Evolutionary conservation across 1,284 basidiomycete species (phyloP).

Genomic region (Lignosus rhinocerotis): DNA sequence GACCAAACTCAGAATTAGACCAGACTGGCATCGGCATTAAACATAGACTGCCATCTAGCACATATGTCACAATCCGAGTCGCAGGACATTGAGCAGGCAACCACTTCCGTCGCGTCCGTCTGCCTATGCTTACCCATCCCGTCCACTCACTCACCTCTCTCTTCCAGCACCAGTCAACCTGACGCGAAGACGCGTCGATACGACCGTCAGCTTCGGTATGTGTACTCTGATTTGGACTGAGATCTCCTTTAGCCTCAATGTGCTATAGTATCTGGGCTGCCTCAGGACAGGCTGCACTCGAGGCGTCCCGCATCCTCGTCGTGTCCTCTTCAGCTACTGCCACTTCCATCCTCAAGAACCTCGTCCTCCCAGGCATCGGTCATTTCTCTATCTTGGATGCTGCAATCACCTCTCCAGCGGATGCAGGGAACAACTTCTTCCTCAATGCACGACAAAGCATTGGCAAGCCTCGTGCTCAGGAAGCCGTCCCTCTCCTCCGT

Average conservation of each 20-base stretch:
- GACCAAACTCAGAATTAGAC: no score
- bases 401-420: constrained; percentile 60
- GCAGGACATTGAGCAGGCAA: constrained; percentile 53
- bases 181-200: constrained; percentile 88
- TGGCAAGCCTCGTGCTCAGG: constrained; percentile 78
- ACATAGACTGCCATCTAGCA: neutral
- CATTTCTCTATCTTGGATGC: constrained; percentile 88
- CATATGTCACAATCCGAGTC: constrained; percentile 35
- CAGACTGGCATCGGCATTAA: neutral
- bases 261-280: constrained; percentile 86
- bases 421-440: constrained; percentile 97
- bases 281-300: constrained; percentile 90
- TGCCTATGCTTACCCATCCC: neutral
- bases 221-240: constrained; percentile 2
- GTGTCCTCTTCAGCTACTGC: constrained; percentile 80
- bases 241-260: neutral
- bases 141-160: constrained; percentile 7
- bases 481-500: constrained; percentile 75
- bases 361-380: constrained; percentile 92
- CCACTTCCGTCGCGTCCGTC: constrained; percentile 49
- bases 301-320: constrained; percentile 82
- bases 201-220: constrained; percentile 87
- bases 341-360: constrained; percentile 89
- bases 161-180: constrained; percentile 47
- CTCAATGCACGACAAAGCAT: constrained; percentile 75